phyloP scores from a whole-genome alignment of 257 asterid species.

The Misopates orontium region DNA sequence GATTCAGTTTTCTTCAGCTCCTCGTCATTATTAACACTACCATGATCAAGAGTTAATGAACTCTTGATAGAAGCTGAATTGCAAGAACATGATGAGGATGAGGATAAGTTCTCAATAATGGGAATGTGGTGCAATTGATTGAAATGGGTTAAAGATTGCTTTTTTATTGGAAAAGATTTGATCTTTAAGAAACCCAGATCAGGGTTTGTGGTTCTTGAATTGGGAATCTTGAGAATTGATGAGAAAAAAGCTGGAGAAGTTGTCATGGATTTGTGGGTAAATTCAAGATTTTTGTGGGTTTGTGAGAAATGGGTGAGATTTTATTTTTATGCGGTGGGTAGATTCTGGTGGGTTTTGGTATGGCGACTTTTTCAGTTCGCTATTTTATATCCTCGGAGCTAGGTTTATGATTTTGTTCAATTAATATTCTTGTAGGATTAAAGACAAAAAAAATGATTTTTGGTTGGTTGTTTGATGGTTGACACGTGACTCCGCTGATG shows the following conservation, averaged over 20 bases:
- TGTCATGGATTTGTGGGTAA: too few species aligned
- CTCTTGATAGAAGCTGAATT: conserved; percentile 8
- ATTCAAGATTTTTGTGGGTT: neutral
- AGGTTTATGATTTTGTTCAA: neutral
- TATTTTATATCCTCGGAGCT: neutral
- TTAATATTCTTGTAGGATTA: neutral
- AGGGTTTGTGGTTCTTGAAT: conserved; percentile 46
- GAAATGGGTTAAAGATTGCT: conserved; percentile 3
- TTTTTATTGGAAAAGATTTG: conserved; percentile 25
- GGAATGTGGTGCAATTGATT: neutral
- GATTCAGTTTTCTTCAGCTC: conserved; percentile 39
- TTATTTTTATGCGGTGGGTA: too few species aligned
- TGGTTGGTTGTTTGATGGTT: neutral
- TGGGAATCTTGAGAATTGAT: conserved; percentile 49
- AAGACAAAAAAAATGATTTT: neutral
- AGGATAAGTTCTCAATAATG: neutral
- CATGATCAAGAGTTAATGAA: conserved; percentile 23
- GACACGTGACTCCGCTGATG: neutral
- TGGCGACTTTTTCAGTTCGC: neutral
- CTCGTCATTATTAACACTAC: conserved; percentile 25
- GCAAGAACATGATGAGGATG: conserved; percentile 21
- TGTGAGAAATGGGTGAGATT: neutral
- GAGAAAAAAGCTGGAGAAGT: conserved; percentile 28
- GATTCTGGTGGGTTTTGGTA: neutral
- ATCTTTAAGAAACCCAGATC: conserved; percentile 34